Percentiles rank a stretch among this genome's conserved stretches.
These are phyloP conservation scores for Alectoria sarmentosa DNA, from an alignment of 495 filamentous ascomycete species.

Conservation along the genomic window DNA sequence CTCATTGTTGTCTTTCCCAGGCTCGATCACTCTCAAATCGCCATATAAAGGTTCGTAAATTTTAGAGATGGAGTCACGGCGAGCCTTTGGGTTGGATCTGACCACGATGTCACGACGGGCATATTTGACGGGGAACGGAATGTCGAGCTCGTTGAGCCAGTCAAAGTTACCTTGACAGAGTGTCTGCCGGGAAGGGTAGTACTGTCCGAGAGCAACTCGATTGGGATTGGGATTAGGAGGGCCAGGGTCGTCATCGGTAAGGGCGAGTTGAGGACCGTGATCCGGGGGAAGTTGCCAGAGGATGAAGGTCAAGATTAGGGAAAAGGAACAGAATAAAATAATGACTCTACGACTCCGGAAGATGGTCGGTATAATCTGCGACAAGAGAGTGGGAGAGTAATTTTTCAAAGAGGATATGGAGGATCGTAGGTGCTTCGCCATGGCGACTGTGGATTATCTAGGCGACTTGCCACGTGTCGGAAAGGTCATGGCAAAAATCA, in stretches of 20 bases:
- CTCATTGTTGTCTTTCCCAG: conserved; percentile 17
- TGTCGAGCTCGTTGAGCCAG: conserved; percentile 18
- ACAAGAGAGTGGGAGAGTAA: not conserved
- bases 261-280: not conserved
- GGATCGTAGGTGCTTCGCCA: not conserved
- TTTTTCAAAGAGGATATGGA: not conserved
- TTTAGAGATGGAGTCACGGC: conserved; percentile 26
- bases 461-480: not conserved
- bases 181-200: conserved; percentile 4
- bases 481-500: not conserved
- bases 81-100: not conserved
- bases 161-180: not conserved
- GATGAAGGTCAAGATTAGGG: not conserved
- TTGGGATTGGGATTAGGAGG: not conserved
- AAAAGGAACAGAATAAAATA: not conserved
- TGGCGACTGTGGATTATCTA: not conserved
- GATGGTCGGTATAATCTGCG: not conserved
- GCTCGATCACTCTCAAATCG: conserved; percentile 11
- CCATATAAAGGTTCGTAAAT: conserved; percentile 33
- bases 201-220: conserved; percentile 1
- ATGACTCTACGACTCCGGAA: not conserved
- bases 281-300: not conserved
- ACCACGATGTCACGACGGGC: conserved; percentile 39
- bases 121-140: conserved; percentile 28
- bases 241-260: not conserved